Evolutionary conservation across 2,329 filamentous ascomycete species (phyloP), one percentile per base, ranked within the genome.

Genomic region (Trichophyton simii): DNA sequence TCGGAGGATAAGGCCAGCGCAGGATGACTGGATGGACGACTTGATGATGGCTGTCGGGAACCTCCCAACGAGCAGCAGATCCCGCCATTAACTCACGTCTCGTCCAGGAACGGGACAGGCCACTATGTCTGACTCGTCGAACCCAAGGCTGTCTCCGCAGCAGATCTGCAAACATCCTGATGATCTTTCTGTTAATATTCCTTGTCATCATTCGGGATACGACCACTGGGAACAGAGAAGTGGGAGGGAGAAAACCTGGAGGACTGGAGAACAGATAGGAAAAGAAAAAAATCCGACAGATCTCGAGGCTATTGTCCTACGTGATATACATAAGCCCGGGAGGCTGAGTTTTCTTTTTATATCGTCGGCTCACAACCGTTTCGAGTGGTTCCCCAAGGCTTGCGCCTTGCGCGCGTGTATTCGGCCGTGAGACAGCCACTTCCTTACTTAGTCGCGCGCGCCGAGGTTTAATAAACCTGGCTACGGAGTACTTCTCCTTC

Each of bases 361-460:
- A 54, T 54, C 41, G 5, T 44, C 13, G 41, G 6, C 41, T 4
- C n/a, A 1, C 50, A 6, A 13, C 18, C 50, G 50, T 34, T 54
- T 54, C 22, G 15, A 25, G 50, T 54, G 50, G 50, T 34, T 54
- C 50, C 50, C 18, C 28, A 34, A 54, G 50, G 50, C 50, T 54
- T 54, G 50, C 22, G 50, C 50, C 50, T 54, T 54, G 50, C 50
- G 50, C 46, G 46, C 50, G 50, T 54, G 50, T 54, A 54, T 15
- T 54, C 44, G 9, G 18, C 22, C 46, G 7, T 18, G 18, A 52
- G 18, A 18, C 46, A 22, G 22, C 46, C 18, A 22, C n/a, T 34
- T 54, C 28, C 28, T 2, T 31, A 31, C 28, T 31, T 54, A 31
- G 22, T 54, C 50, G 50, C 50, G 15, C 22, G 11, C 15, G 25